Conservation (phyloP, 176 grass and related monocot genomes). For the Phoenix roebelenii region DNA sequence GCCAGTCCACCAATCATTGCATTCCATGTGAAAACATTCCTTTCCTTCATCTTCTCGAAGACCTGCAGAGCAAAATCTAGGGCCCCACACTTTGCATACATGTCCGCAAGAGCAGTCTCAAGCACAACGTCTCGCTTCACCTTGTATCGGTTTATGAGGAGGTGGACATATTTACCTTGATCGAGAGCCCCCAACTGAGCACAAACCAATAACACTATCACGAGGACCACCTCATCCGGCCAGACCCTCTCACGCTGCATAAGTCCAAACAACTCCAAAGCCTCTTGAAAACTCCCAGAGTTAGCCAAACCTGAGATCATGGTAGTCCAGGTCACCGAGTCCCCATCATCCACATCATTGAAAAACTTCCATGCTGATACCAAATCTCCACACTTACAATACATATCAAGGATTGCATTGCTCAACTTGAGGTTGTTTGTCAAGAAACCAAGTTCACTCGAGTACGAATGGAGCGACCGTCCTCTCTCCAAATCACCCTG, state of each 20-base stretch:
- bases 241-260: slow-evolving; percentile 1
- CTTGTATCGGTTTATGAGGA: not conserved
- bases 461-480: slow-evolving; percentile 1
- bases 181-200: slow-evolving; percentile 8
- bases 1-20: slow-evolving; percentile 6
- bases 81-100: slow-evolving; percentile 13
- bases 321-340: slow-evolving; percentile 10
- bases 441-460: slow-evolving; percentile 3
- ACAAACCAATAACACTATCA: slow-evolving; percentile 5
- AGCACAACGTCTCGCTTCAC: slow-evolving; percentile 5
- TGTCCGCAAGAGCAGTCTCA: slow-evolving; percentile 3
- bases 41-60: slow-evolving; percentile 7
- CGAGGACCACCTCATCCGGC: slow-evolving; percentile 7
- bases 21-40: slow-evolving; percentile 17
- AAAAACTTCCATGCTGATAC: not conserved
- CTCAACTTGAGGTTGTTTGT: slow-evolving; percentile 6
- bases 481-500: slow-evolving; percentile 5
- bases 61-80: slow-evolving; percentile 7
- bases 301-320: slow-evolving; percentile 12
- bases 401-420: slow-evolving; percentile 12
- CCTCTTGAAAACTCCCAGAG: slow-evolving; percentile 1
- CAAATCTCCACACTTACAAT: slow-evolving; percentile 15
- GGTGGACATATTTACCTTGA: slow-evolving; percentile 12
- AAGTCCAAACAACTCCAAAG: slow-evolving; percentile 6
- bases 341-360: not conserved